phyloP scores from a whole-genome alignment of 2,329 filamentous ascomycete genomes.

The Alternaria viburni region DNA sequence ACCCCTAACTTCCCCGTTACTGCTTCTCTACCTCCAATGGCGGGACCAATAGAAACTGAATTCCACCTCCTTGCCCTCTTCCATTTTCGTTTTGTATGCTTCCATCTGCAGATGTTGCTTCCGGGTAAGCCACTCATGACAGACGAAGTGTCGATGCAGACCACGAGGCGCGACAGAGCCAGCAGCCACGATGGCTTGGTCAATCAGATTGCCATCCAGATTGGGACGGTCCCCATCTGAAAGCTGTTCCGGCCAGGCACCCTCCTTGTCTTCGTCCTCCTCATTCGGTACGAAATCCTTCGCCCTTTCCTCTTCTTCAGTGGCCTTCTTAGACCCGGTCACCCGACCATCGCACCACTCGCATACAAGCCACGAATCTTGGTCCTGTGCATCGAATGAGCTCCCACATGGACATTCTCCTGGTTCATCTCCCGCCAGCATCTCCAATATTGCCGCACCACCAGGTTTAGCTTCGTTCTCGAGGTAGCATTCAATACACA shows the following conservation, averaged over 20 bases:
- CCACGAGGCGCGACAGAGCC: neutral
- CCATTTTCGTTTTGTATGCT: neutral
- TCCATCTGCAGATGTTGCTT: neutral
- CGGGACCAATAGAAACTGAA: neutral
- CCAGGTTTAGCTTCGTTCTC: neutral
- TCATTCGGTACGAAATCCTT: neutral
- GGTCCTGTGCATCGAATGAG: neutral
- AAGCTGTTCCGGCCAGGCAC: neutral
- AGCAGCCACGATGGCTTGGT: neutral
- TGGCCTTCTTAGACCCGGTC: neutral
- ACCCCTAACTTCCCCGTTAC: neutral
- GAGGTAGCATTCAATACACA: conserved; percentile 21
- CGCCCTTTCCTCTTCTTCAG: neutral
- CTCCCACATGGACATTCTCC: neutral
- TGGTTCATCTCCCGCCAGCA: neutral
- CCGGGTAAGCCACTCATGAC: neutral
- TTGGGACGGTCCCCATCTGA: neutral
- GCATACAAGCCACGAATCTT: neutral
- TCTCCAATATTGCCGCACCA: neutral
- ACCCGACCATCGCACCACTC: conserved; percentile 14
- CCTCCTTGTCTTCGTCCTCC: neutral
- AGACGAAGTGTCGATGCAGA: neutral
- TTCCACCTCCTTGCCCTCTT: neutral
- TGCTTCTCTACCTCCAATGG: neutral
- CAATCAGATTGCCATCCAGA: neutral